A percentile compares a stretch with the other conserved stretches of the same genome.
phyloP scores from a whole-genome alignment of 2,329 filamentous ascomycete species.

The Zasmidium angulare region DNA sequence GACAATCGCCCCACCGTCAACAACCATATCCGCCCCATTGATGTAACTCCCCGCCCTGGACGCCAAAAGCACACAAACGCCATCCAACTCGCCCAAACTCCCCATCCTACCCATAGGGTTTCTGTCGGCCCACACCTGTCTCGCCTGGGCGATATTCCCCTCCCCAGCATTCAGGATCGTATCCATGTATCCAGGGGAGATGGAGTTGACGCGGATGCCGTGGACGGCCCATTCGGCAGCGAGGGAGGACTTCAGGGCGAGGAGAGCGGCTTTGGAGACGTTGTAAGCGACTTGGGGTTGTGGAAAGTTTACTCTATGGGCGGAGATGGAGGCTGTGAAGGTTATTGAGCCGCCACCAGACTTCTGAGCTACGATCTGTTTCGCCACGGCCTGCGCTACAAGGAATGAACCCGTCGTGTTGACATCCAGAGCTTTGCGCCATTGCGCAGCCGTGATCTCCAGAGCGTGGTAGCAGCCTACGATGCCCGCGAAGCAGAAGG shows the following conservation, averaged over 20 bases:
- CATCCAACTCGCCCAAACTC: conserved; percentile 38
- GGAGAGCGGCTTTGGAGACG: conserved; percentile 65
- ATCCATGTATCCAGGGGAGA: conserved; percentile 76
- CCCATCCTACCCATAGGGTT: conserved; percentile 44
- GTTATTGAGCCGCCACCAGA: conserved; percentile 64
- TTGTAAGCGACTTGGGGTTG: conserved; percentile 74
- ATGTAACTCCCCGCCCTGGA: conserved; percentile 38
- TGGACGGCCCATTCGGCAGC: conserved; percentile 72
- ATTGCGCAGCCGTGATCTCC: conserved; percentile 59
- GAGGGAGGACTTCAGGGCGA: conserved; percentile 63
- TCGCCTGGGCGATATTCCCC: conserved; percentile 35
- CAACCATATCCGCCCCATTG: conserved; percentile 39
- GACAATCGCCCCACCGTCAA: conserved; percentile 36
- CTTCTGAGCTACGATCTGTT: conserved; percentile 53
- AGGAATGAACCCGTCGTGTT: conserved; percentile 72
- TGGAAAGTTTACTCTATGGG: conserved; percentile 67
- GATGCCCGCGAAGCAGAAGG: conserved; percentile 68
- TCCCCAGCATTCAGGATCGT: conserved; percentile 63
- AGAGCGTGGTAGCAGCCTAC: conserved; percentile 63
- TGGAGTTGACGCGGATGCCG: conserved; percentile 69
- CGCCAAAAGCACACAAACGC: conserved; percentile 38
- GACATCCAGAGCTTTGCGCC: conserved; percentile 65
- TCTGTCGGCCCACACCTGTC: conserved; percentile 33
- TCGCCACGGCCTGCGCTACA: conserved; percentile 64
- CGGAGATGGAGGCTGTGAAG: conserved; percentile 68